Evolutionary conservation across 331 rosid genomes (phyloP), one percentile per base, ranked within the genome.

Genomic region (Pyracantha coccinea): DNA sequence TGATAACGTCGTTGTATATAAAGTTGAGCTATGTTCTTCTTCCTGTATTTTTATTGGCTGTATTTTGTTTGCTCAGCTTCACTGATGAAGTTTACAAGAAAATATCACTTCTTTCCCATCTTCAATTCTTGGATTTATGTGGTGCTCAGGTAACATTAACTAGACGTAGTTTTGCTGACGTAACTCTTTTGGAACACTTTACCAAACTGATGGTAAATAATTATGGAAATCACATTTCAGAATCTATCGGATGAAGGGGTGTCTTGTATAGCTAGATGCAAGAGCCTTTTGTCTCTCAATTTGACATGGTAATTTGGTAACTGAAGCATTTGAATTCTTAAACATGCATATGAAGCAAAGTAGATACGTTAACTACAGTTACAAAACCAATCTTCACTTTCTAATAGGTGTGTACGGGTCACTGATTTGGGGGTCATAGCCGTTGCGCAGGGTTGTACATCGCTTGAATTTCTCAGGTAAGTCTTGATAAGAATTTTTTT

Each of bases 231-330:
- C 44, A 79, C 24, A 24, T 78, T 77, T 81, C 87, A 92, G 96
- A 92, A 88, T 81, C 83, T 92, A 67, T 89, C 91, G 27, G 96
- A 90, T 80, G 89, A 85, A 78, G 97, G 89, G 65, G 91, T 92
- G 72, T 44, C 65, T 54, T 69, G 83, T 77, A 81, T 88, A 80
- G 88, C 93, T 29, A 83, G 82, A 76, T 92, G 96, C 84, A 78
- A 77, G 72, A 73, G 82, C 66, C 90, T 92, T 54, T 75, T 70
- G 50, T 88, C 92, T 52, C 93, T 92, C 72, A 90, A 88, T 80
- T 79, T 89, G 82, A 90, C 97, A 68, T 92, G 97, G 97, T 88
- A 90, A 78, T 47, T 61, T 92, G 96, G 97, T 88, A 90, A 78
- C 59, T 65, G 73, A 79, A 81, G 71, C 66, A 78, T 44, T 53